Base-by-base conservation (phyloP, 805 yeast genomes). In the Candida maltosa region DNA sequence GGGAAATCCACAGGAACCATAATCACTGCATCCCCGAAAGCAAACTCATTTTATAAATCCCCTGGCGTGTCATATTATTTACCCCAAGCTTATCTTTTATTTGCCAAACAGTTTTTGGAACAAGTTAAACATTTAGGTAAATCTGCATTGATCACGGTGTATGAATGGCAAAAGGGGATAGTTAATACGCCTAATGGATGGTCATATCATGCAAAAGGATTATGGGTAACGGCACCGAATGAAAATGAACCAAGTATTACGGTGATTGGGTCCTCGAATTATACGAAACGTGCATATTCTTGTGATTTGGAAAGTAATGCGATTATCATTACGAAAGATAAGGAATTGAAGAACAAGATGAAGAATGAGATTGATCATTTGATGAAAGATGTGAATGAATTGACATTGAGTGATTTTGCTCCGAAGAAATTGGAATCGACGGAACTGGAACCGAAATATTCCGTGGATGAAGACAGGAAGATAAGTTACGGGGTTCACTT, bases 121-220 rank as follows among this genome's bases (percentile, higher is more conserved):
- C 73, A 70, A 16, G 76, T 82, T 6, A 54, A 58, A 16, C 39
- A 46, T 8, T 48, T 59, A 20, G 66, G 70, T 2, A 73, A 69
- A 47, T 61, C 66, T 12, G 38, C 62, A 2, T 46, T 64, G 23
- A 78, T 91, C 20, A 58, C 62, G 14, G 62, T 93, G 24, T 70
- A 69, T 37, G 97, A 91, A 58, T 93, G 98, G 98, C 73, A 76
- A 50, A 78, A 75, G 32, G 98, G 98, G 1, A 65, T 78, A 3
- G 95, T 87, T 3, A 87, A 87, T 52, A 75, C 83, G 6, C 74
- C 80, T 1, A 73, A 69, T 19, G 98, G 98, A 1, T 91, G 98
- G 97, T 86, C 97, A 0, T 93, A 93, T 57, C 98, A 93, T 54
- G 97, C 98, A 10, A 93, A 93, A 54, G 98, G 98, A 1, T 63